Conservation (phyloP, 371 early-diverging fungal genomes). For the Mortierella sp. region DNA sequence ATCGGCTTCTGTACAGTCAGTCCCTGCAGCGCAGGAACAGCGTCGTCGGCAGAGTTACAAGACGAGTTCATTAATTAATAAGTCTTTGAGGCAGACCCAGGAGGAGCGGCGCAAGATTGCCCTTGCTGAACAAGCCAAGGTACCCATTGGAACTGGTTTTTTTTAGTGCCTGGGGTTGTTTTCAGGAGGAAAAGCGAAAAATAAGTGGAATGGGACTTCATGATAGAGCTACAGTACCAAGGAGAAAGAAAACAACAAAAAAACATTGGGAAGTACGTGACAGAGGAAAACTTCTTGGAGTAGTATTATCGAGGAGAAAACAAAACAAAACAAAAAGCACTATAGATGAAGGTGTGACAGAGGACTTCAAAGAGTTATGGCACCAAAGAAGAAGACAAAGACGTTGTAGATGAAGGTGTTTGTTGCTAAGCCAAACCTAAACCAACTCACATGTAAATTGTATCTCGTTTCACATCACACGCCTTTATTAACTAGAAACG, state of each 20-base stretch:
- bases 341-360: neutral
- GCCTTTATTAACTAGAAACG: slow-evolving; percentile 40
- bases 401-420: neutral
- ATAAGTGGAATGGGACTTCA: neutral
- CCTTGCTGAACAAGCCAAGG: slow-evolving; percentile 55
- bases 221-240: neutral
- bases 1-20: slow-evolving; percentile 38
- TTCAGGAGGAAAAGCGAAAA: neutral
- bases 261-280: too few species aligned
- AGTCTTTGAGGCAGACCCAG: slow-evolving; percentile 54
- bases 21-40: slow-evolving; percentile 39
- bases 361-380: neutral
- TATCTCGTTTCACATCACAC: neutral
- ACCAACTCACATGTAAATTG: neutral
- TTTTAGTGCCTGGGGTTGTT: neutral
- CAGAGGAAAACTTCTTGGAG: too few species aligned
- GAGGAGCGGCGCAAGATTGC: slow-evolving; percentile 47
- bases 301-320: too few species aligned
- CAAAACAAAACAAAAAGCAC: too few species aligned
- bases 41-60: slow-evolving; percentile 43
- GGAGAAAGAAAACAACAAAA: neutral
- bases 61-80: slow-evolving; percentile 37
- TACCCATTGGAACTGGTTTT: neutral
- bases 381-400: neutral
- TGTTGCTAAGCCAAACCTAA: neutral